Evolutionary conservation across 179 eudicot genomes (phyloP).

Genomic region (Camellia oleifera): DNA sequence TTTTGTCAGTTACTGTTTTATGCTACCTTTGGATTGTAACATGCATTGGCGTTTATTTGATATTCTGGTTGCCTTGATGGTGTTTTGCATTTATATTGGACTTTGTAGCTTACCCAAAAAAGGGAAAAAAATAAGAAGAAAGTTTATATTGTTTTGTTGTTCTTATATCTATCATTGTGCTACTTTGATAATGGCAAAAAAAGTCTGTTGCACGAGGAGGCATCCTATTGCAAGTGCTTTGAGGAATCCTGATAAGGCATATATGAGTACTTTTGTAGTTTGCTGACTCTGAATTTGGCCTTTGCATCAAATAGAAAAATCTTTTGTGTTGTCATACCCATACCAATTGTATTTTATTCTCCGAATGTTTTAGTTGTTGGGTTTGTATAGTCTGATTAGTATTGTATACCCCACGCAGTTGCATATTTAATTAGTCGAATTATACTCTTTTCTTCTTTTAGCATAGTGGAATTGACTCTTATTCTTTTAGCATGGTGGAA

Average conservation of each 20-base stretch:
- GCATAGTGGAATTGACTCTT: too few relatives aligned
- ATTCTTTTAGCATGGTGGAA: too few relatives aligned
- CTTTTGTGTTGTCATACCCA: too few relatives aligned
- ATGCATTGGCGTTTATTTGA: conserved; percentile 1
- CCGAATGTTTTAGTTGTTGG: too few relatives aligned
- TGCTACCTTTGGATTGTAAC: not conserved
- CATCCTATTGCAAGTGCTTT: not conserved
- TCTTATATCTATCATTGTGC: not conserved
- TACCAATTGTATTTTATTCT: too few relatives aligned
- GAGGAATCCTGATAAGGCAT: not conserved
- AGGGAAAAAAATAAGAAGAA: not conserved
- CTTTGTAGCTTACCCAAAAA: not conserved
- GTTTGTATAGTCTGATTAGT: too few relatives aligned
- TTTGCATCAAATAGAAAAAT: too few relatives aligned
- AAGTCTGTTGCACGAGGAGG: not conserved
- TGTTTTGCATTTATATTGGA: not conserved
- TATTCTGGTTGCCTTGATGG: not conserved
- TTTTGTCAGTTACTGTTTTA: not conserved
- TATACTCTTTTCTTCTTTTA: too few relatives aligned
- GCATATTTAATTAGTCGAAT: too few relatives aligned
- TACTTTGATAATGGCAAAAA: not conserved
- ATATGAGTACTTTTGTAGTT: too few relatives aligned
- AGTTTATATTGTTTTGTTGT: not conserved
- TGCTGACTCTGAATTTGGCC: too few relatives aligned
- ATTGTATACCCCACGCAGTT: too few relatives aligned